Evolutionary conservation across 768 basidiomycete species (phyloP).

Genomic region (Rhodotorula diobovata): DNA sequence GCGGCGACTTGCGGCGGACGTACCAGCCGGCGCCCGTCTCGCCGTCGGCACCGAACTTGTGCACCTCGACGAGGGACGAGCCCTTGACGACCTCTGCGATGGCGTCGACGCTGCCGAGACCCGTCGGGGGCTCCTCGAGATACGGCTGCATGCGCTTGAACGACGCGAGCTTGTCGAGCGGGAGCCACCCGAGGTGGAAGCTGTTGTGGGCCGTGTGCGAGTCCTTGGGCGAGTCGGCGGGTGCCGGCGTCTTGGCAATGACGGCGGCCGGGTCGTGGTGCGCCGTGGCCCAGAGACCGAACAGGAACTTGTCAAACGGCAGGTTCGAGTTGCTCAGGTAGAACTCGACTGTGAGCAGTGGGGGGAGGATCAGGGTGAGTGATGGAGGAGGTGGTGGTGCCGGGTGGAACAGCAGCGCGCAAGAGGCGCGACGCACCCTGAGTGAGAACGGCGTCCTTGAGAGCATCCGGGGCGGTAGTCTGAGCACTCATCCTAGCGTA

Average conservation of each 20-base stretch:
- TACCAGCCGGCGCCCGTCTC: slow-evolving; percentile 34
- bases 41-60: slow-evolving; percentile 31
- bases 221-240: slow-evolving; percentile 20
- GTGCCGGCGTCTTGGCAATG: slow-evolving; percentile 27
- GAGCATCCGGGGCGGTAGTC: neutral
- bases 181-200: slow-evolving; percentile 64
- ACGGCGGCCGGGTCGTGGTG: slow-evolving; percentile 34
- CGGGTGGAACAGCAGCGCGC: too few relatives aligned
- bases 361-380: neutral
- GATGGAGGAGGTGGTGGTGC: neutral
- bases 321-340: slow-evolving; percentile 97
- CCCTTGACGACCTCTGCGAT: slow-evolving; percentile 61
- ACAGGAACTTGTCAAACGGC: slow-evolving; percentile 48
- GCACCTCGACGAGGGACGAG: slow-evolving; percentile 47
- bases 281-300: slow-evolving; percentile 31
- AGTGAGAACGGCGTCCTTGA: slow-evolving; percentile 32
- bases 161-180: slow-evolving; percentile 75
- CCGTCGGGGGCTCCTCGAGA: slow-evolving; percentile 50
- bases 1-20: slow-evolving; percentile 28
- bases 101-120: slow-evolving; percentile 59
- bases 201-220: slow-evolving; percentile 27
- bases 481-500: slow-evolving; percentile 18
- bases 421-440: slow-evolving; percentile 28
- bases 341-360: slow-evolving; percentile 18
- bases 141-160: slow-evolving; percentile 88